Evolutionary conservation across 2,329 filamentous ascomycete genomes (phyloP).

Genomic region (Gaeumannomyces tritici): DNA sequence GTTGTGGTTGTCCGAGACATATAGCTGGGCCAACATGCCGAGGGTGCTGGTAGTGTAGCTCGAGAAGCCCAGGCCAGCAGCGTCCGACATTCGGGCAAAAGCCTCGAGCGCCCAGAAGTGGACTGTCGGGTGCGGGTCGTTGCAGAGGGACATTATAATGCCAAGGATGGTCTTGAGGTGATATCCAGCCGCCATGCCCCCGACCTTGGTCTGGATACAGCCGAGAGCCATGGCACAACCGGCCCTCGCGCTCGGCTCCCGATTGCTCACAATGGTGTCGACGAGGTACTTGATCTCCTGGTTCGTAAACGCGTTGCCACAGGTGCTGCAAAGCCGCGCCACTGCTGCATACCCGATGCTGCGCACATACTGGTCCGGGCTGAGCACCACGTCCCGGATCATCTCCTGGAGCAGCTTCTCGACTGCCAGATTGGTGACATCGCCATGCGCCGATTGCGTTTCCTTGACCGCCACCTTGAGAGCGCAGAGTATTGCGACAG

Average conservation of each 20-base stretch:
- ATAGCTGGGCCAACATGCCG: conserved; percentile 89
- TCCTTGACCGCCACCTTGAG: conserved; percentile 80
- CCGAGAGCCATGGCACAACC: conserved; percentile 92
- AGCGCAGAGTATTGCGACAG: conserved; percentile 68
- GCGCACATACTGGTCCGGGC: conserved; percentile 78
- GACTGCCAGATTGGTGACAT: conserved; percentile 64
- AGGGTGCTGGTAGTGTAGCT: conserved; percentile 83
- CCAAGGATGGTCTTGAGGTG: conserved; percentile 96
- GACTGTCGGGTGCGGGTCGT: conserved; percentile 87
- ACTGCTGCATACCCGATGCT: conserved; percentile 77
- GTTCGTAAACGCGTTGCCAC: conserved; percentile 83
- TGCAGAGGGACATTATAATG: conserved; percentile 94
- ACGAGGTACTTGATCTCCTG: conserved; percentile 78
- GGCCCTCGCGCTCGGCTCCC: conserved; percentile 85
- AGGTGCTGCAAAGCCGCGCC: conserved; percentile 72
- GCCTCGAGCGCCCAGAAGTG: conserved; percentile 96
- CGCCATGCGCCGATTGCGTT: conserved; percentile 61
- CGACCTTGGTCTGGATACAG: conserved; percentile 88
- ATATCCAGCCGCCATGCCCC: conserved; percentile 93
- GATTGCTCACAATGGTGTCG: conserved; percentile 87
- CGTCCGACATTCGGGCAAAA: conserved; percentile 76
- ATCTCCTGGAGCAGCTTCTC: conserved; percentile 79
- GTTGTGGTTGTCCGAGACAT: conserved; percentile 85
- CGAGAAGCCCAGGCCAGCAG: conserved; percentile 85
- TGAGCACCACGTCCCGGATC: conserved; percentile 61